Base-by-base conservation (phyloP, 306 rosid genomes). In the Chamaecrista fasciculata region DNA sequence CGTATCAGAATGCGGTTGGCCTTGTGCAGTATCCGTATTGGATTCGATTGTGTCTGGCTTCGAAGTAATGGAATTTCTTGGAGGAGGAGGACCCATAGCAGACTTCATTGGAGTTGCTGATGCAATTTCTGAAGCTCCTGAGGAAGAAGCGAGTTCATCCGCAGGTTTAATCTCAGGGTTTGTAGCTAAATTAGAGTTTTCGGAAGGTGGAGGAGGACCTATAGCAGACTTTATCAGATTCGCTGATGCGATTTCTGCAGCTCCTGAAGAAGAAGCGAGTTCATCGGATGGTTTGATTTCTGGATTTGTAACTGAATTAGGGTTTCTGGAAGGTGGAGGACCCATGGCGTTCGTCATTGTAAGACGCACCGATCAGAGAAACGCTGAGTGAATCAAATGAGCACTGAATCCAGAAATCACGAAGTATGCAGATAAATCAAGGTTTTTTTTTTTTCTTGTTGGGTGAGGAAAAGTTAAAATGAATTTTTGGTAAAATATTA, bases 301-400 rank as follows among this genome's bases (percentile, higher is more conserved):
- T 28, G 71, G 43, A 12, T 14, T 67, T 18, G 78, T 0, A 64
- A 70, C 15, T 39, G 19, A 69, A 67, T 73, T 77, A 71, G 89
- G 78, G 80, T 33, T 80, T 84, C 55, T 49, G 8, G 91, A 81
- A 53, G 88, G 85, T 49, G 93, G 84, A 76, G 96, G 85, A 77
- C 78, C 85, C 92, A 83, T 85, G 69, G 80, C 77, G 69, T 66
- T 76, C 73, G 96, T 66, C 87, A 85, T 86, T 67, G 84, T 57
- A 37, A 69, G 66, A 26, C 52, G 5, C 31, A 10, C 11, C 11
- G 28, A 16, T 16, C 34, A 4, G 8, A 6, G 11, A 20, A 8
- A 11, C 14, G 28, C 2, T 7, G 16, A 36, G 34, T 20, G 76
- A 34, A 14, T 33, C 51, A 50, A 29, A 6, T 3, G 21, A n/a